phyloP scores from a whole-genome alignment of 1,284 basidiomycete species.

The Leccinum solheimii region DNA sequence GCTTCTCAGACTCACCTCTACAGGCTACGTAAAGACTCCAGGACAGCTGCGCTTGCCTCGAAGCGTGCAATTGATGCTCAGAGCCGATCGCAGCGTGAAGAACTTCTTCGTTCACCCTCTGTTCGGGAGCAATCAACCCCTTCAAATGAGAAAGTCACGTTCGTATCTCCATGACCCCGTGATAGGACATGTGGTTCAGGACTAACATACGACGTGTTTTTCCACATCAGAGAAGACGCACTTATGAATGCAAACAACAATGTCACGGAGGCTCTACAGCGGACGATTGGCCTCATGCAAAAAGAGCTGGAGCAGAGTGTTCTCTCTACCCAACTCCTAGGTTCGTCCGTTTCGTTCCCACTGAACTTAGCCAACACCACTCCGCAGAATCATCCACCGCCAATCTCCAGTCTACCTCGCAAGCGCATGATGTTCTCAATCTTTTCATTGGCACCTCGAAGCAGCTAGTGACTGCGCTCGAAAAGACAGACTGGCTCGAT shows the following conservation, averaged over 20 bases:
- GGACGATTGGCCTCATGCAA: constrained; percentile 86
- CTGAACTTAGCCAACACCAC: not conserved
- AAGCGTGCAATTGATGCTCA: constrained; percentile 70
- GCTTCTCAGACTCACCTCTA: constrained; percentile 24
- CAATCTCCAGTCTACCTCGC: constrained; percentile 71
- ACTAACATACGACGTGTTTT: constrained; percentile 4
- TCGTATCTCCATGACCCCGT: constrained; percentile 28
- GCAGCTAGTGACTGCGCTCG: constrained; percentile 80
- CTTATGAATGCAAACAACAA: constrained; percentile 87
- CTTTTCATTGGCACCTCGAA: constrained; percentile 77
- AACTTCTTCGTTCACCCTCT: constrained; percentile 57
- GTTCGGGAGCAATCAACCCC: constrained; percentile 43
- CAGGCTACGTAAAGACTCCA: constrained; percentile 62
- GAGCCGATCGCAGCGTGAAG: constrained; percentile 57
- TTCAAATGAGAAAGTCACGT: constrained; percentile 57
- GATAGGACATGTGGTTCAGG: not conserved
- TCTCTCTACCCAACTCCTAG: constrained; percentile 81
- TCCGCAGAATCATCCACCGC: constrained; percentile 73
- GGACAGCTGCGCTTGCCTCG: constrained; percentile 66
- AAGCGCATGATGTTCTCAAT: constrained; percentile 78
- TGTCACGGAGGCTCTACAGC: constrained; percentile 82
- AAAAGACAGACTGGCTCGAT: constrained; percentile 91
- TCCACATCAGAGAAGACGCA: constrained; percentile 65
- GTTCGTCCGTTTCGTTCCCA: constrained; percentile 42
- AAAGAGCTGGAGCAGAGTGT: constrained; percentile 88